phyloP scores from a whole-genome alignment of 257 asterid genomes.

The Jacaranda mimosifolia region DNA sequence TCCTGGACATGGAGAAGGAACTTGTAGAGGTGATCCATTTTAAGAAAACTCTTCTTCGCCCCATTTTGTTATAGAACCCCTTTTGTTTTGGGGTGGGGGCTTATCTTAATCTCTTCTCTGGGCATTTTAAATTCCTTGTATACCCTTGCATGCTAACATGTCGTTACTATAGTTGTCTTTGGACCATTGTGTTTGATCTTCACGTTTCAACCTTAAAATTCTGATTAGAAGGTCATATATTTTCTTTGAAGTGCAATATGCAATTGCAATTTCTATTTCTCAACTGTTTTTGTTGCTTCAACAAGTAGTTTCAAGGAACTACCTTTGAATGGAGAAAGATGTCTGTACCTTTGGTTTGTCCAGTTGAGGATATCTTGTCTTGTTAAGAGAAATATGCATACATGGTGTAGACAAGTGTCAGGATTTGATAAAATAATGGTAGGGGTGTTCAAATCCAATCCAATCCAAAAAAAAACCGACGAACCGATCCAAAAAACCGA shows the following conservation, averaged over 20 bases:
- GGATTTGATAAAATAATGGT: no score
- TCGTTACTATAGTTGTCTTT: slow-evolving; percentile 26
- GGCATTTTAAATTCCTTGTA: slow-evolving; percentile 18
- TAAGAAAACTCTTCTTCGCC: background rate
- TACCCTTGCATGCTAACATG: background rate
- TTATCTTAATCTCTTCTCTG: slow-evolving; percentile 9
- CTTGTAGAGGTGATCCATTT: slow-evolving; percentile 79
- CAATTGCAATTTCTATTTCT: slow-evolving; percentile 47
- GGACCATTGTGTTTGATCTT: slow-evolving; percentile 25
- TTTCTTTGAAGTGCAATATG: slow-evolving; percentile 31
- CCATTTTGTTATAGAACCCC: background rate
- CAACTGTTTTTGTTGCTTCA: slow-evolving; percentile 61
- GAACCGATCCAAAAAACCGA: no score
- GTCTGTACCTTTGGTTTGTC: slow-evolving; percentile 55
- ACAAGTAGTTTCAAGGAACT: slow-evolving; percentile 72
- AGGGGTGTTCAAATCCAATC: no score
- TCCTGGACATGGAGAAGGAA: slow-evolving; percentile 94
- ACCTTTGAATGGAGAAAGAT: slow-evolving; percentile 64
- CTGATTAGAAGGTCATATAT: no score
- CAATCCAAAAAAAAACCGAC: no score
- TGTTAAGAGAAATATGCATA: slow-evolving; percentile 48
- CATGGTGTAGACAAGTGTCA: slow-evolving; percentile 56
- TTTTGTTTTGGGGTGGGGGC: background rate
- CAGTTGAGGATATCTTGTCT: slow-evolving; percentile 76
- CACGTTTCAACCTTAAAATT: slow-evolving; percentile 4